phyloP scores from a whole-genome alignment of 192 early-diverging fungal species.

The Coemansia interrupta region DNA sequence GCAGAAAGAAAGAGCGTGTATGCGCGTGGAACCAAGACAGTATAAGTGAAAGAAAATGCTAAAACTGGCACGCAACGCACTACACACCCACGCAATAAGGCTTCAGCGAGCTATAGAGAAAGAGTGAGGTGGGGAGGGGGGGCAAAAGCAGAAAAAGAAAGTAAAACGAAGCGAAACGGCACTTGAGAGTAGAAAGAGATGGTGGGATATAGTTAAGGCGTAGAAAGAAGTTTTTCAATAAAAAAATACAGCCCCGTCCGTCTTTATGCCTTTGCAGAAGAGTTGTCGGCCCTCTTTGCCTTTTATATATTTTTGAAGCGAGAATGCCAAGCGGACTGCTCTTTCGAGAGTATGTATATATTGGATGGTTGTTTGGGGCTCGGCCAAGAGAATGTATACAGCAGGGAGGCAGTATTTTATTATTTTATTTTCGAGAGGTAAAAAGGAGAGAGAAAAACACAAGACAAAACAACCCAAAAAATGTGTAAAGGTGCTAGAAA shows the following conservation, averaged over 20 bases:
- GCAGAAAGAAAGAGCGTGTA: slow-evolving; percentile 15
- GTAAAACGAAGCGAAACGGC: not conserved
- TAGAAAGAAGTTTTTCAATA: slow-evolving; percentile 1
- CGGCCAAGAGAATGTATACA: too few species aligned
- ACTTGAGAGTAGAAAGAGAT: not conserved
- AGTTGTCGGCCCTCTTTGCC: not conserved
- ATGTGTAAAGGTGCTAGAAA: too few species aligned
- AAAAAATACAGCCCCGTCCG: too few species aligned
- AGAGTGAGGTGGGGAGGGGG: slow-evolving; percentile 4
- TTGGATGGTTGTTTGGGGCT: too few species aligned
- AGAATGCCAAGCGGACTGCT: too few species aligned
- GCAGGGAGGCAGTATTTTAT: too few species aligned
- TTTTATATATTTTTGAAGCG: not conserved
- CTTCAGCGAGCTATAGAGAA: slow-evolving; percentile 9
- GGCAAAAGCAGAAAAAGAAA: slow-evolving; percentile 3
- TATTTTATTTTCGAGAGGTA: too few species aligned
- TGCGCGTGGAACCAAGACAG: slow-evolving; percentile 36
- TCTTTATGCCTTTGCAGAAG: not conserved
- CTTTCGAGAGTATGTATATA: too few species aligned
- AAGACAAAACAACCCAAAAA: too few species aligned
- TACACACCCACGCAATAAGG: slow-evolving; percentile 14
- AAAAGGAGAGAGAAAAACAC: too few species aligned
- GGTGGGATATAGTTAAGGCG: not conserved
- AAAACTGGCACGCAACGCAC: slow-evolving; percentile 5
- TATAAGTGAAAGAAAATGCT: slow-evolving; percentile 1